Base-by-base conservation (phyloP, 352 stramenopile species). In the Peronosclerospora sorghi region DNA sequence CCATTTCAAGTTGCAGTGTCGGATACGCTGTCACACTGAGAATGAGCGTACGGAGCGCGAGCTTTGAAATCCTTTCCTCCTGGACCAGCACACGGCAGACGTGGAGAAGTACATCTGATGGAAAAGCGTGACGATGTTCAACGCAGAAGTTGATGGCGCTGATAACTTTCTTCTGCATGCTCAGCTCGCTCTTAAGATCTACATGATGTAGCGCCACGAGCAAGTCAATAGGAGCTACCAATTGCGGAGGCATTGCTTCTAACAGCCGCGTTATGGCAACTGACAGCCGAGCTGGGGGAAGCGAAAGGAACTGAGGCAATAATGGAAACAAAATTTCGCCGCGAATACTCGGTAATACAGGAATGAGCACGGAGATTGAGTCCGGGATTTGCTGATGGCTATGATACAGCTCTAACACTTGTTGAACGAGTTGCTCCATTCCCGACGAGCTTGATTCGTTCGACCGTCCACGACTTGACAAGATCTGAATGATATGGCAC, bases 91-190 rank as follows among this genome's bases (percentile, higher is more conserved):
- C 68, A 18, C 63, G 61, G 18, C 71, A 85, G 3, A 90, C 70
- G 47, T 82, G 62, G 19, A 78, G n/a, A n/a, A n/a, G n/a, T n/a
- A n/a, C n/a, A n/a, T n/a, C n/a, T n/a, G n/a, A n/a, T n/a, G n/a
- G n/a, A 46, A 90, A 90, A 32, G 73, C 77, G 35, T 85, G 74
- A 18, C 73, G 73, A 59, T 90, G 68, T 49, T 86, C 73, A 32
- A 90, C 60, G 36, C 77, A 90, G 37, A 85, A 75, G 44, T 84
- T 85, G 36, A 90, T 87, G 7, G 74, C 77, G 18, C 51, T 54
- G 45, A 87, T 84, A 21, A 80, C 71, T 32, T 77, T 76, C 54
- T 90, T 87, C 54, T 90, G 77, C 62, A 85, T 74, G 13, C 36
- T 62, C 27, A 62, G 45, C 32, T 90, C 77, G 32, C 48, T 66